A percentile compares a stretch with the other conserved stretches of the same genome.
Conservation (phyloP, 2,329 filamentous ascomycete genomes). For the Remersonia thermophila region DNA sequence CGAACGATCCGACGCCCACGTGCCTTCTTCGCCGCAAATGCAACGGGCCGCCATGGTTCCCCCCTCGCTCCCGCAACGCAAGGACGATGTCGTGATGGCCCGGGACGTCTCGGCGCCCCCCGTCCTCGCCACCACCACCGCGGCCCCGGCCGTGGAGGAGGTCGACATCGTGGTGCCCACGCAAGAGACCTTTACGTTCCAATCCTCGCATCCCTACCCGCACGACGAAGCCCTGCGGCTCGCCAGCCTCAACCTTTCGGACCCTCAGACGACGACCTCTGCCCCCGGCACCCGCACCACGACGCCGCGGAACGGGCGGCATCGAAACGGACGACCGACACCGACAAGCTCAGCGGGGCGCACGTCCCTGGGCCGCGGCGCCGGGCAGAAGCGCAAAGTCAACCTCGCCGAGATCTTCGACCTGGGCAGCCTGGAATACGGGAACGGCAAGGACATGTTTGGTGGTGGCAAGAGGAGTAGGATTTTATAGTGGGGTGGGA, state of each 20-base stretch:
- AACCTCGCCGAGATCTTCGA: slow-evolving; percentile 68
- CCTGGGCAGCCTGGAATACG: slow-evolving; percentile 48
- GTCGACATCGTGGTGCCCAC: slow-evolving; percentile 37
- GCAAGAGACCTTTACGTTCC: slow-evolving; percentile 57
- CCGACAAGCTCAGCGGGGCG: slow-evolving; percentile 6
- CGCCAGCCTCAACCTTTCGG: slow-evolving; percentile 47
- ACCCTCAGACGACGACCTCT: slow-evolving; percentile 32
- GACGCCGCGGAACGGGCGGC: slow-evolving; percentile 18
- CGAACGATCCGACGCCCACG: slow-evolving; percentile 45
- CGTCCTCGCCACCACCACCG: slow-evolving; percentile 14
- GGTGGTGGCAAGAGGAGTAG: slow-evolving; percentile 39
- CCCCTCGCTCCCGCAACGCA: slow-evolving; percentile 24
- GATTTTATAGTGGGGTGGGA: slow-evolving; percentile 26
- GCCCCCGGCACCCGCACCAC: slow-evolving; percentile 13
- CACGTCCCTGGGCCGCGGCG: slow-evolving; percentile 42
- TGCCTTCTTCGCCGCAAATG: slow-evolving; percentile 42
- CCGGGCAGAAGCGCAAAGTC: slow-evolving; percentile 61
- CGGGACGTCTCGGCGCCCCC: slow-evolving; percentile 26
- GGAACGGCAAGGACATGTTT: slow-evolving; percentile 43
- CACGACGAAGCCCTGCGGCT: slow-evolving; percentile 46
- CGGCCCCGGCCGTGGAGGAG: slow-evolving; percentile 15
- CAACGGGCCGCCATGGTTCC: slow-evolving; percentile 31
- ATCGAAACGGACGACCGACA: slow-evolving; percentile 8
- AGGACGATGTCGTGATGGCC: slow-evolving; percentile 19
- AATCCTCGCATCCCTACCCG: slow-evolving; percentile 49